Conservation (phyloP, 306 rosid species). For the Hippophae gyantsensis region DNA sequence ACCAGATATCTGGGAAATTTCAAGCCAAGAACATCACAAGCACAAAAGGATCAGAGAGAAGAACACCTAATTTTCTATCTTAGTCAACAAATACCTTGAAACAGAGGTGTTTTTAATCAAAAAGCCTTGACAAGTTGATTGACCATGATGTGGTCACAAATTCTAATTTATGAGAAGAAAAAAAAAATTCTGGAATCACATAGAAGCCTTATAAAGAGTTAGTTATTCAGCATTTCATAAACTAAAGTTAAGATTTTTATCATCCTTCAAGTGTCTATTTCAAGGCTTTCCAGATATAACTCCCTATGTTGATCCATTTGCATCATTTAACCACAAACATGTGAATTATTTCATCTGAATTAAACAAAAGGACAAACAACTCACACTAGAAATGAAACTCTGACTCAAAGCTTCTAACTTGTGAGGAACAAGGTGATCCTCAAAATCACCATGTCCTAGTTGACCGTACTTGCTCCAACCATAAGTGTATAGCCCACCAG, state of each 20-base stretch:
- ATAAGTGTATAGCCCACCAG: constrained; percentile 67
- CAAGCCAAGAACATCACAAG: constrained; percentile 22
- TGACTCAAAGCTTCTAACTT: constrained; percentile 60
- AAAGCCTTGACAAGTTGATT: too few species aligned
- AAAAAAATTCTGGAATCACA: too few species aligned
- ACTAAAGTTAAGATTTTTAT: too few species aligned
- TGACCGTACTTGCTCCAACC: constrained; percentile 99
- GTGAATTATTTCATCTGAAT: too few species aligned
- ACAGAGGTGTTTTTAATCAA: background rate
- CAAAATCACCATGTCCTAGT: constrained; percentile 84
- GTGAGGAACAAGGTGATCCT: constrained; percentile 86
- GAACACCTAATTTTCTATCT: constrained; percentile 1
- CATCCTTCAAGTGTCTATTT: too few species aligned
- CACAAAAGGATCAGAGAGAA: constrained; percentile 4
- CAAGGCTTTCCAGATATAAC: too few species aligned
- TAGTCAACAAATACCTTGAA: background rate
- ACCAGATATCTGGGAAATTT: constrained; percentile 63
- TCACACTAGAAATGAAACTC: constrained; percentile 47
- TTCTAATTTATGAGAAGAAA: too few species aligned
- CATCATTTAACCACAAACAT: too few species aligned
- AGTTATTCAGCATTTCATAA: too few species aligned
- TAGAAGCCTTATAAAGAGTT: too few species aligned
- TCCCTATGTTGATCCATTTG: too few species aligned
- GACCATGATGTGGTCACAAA: too few species aligned
- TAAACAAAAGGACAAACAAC: constrained; percentile 13